phyloP scores from a whole-genome alignment of 768 basidiomycete genomes.

The Baorangia bicolor region DNA sequence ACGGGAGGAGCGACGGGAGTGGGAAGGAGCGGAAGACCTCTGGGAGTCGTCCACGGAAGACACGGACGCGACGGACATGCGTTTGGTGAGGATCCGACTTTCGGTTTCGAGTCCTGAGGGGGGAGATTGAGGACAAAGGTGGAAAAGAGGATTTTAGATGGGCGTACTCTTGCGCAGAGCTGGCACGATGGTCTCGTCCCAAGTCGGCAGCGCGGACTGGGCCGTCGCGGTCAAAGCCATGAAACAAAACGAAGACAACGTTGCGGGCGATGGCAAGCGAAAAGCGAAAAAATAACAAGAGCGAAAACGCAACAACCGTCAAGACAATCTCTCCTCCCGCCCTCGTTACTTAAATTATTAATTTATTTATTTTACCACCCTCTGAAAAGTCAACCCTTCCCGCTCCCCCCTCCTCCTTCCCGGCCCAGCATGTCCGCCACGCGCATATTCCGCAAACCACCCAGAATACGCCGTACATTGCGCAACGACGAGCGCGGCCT shows the following conservation, averaged over 20 bases:
- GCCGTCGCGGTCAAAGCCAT: constrained; percentile 46
- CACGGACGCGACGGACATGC: constrained; percentile 74
- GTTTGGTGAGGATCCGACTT: constrained; percentile 72
- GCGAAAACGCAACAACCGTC: neutral
- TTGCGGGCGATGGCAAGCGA: neutral
- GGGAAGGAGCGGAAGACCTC: constrained; percentile 20
- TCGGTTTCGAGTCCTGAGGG: constrained; percentile 77
- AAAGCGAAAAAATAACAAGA: neutral
- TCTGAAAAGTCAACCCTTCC: neutral
- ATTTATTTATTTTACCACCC: neutral
- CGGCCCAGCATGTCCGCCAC: constrained; percentile 22
- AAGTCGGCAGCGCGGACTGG: constrained; percentile 47
- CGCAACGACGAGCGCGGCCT: constrained; percentile 54
- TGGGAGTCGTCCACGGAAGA: constrained; percentile 50
- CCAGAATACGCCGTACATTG: constrained; percentile 44
- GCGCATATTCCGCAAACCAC: constrained; percentile 54
- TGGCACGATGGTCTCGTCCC: constrained; percentile 85
- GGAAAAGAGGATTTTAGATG: neutral
- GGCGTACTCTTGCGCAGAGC: constrained; percentile 71
- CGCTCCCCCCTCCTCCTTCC: no score
- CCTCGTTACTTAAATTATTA: neutral
- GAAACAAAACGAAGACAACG: constrained; percentile 1
- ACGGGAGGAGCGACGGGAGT: constrained; percentile 18
- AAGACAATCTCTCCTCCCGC: neutral
- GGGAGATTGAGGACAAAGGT: neutral